Base-by-base conservation (phyloP, 163 green algal genomes). In the Chlorella variabilis region DNA sequence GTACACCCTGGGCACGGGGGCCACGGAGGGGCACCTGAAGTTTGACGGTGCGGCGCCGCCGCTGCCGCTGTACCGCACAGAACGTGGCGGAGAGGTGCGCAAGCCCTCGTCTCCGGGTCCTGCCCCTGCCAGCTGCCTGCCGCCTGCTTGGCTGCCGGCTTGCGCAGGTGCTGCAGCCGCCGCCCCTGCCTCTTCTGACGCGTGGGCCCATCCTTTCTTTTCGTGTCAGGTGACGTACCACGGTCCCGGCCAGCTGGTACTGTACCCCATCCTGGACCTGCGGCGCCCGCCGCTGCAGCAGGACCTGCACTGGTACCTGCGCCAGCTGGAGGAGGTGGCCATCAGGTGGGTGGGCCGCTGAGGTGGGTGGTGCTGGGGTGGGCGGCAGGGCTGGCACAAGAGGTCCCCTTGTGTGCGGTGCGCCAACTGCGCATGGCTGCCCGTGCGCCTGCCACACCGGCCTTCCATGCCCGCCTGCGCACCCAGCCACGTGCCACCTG, bases 281-380 rank as follows among this genome's bases (percentile, higher is more conserved):
- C 84, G 84, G 21, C 59, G 33, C 20, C 36, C 75, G 39, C 78
- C 75, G 0, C 87, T 94, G 69, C 79, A 81, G 25, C 80, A 76
- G 36, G 96, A 99, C 88, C 89, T 99, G 61, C 96, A 99, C 88
- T 97, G 92, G 92, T 99, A 98, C 89, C 84, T 99, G 66, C 84
- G 92, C 17, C 77, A 58, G 33, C 89, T 99, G 27, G 96, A 99
- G 81, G 91, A 98, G 71, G 93, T 97, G 27, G 86, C 94, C 18
- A 94, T 92, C 62, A 78, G 82, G 88, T 88, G 74, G 21, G 75
- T 9, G 25, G 48, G n/a, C n/a, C n/a, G n/a, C n/a, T n/a, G n/a
- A n/a, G n/a, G n/a, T n/a, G n/a, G n/a, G n/a, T n/a, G n/a, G 0
- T 2, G 5, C 29, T 6, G 27, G 3, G 20, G 4, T 17, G 65